Evolutionary conservation across 768 basidiomycete genomes (phyloP).

Genomic region (Bullera alba): DNA sequence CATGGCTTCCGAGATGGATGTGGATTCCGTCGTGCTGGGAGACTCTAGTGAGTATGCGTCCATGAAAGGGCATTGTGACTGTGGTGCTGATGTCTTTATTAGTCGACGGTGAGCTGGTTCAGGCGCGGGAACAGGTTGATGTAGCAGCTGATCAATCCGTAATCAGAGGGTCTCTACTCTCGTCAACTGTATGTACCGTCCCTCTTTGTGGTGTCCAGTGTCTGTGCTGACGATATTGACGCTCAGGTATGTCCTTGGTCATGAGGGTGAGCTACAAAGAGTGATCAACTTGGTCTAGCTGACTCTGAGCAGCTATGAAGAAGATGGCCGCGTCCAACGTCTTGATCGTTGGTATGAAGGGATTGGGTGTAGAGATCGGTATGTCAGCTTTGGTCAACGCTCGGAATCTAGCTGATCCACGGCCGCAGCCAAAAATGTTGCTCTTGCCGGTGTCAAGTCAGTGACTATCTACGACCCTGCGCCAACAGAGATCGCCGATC

Average conservation of each 20-base stretch:
- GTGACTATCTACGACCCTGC: slow-evolving; percentile 94
- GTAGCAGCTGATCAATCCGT: slow-evolving; percentile 1
- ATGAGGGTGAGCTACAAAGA: slow-evolving; percentile 64
- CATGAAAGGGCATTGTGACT: too few relatives aligned
- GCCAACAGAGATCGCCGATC: slow-evolving; percentile 75
- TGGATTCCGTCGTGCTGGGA: slow-evolving; percentile 36
- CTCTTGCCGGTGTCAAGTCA: slow-evolving; percentile 91
- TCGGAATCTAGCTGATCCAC: neutral
- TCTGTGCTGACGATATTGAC: slow-evolving; percentile 9
- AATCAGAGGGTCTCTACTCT: slow-evolving; percentile 43
- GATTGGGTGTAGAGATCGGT: slow-evolving; percentile 94
- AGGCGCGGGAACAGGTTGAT: neutral
- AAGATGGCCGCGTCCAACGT: slow-evolving; percentile 95
- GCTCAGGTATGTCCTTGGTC: slow-evolving; percentile 77
- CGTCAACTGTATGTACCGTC: slow-evolving; percentile 35
- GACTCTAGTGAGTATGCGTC: slow-evolving; percentile 41
- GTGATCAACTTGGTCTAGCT: neutral
- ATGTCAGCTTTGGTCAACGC: slow-evolving; percentile 19
- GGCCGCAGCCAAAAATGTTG: slow-evolving; percentile 78
- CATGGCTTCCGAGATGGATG: slow-evolving; percentile 43
- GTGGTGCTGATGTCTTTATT: neutral
- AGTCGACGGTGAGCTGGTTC: slow-evolving; percentile 40
- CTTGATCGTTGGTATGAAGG: slow-evolving; percentile 82
- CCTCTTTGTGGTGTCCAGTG: neutral
- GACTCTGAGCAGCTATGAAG: slow-evolving; percentile 72